phyloP scores from a whole-genome alignment of 2,329 filamentous ascomycete species.

The Teratosphaeria destructans region DNA sequence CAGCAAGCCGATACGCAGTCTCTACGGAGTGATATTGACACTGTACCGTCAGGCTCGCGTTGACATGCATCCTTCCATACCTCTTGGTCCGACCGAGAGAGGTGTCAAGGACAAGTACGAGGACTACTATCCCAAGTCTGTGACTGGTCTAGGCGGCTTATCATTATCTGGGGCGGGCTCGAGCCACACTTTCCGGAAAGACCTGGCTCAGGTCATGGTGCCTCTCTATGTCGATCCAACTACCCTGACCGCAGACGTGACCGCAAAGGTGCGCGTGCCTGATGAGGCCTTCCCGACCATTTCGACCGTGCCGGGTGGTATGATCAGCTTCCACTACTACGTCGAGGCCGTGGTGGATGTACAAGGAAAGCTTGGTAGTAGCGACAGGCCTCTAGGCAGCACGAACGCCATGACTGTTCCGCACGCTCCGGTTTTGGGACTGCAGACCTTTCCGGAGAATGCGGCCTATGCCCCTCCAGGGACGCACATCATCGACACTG shows the following conservation, averaged over 20 bases:
- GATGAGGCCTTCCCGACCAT: slow-evolving; percentile 91
- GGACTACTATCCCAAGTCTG: slow-evolving; percentile 77
- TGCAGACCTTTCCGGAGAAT: slow-evolving; percentile 1
- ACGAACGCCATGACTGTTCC: slow-evolving; percentile 8
- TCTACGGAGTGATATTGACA: slow-evolving; percentile 87
- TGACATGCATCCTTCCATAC: slow-evolving; percentile 61
- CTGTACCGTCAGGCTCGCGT: slow-evolving; percentile 85
- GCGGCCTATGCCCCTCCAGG: slow-evolving; percentile 11
- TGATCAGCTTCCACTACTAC: slow-evolving; percentile 93
- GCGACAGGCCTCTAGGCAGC: slow-evolving; percentile 43
- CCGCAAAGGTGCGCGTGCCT: slow-evolving; percentile 72
- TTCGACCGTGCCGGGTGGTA: slow-evolving; percentile 73
- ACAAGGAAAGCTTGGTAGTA: slow-evolving; percentile 71
- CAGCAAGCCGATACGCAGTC: slow-evolving; percentile 77
- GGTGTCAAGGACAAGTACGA: slow-evolving; percentile 63
- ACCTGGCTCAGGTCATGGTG: slow-evolving; percentile 78
- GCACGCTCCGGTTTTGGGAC: slow-evolving; percentile 1
- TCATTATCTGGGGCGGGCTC: slow-evolving; percentile 79
- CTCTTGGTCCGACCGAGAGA: slow-evolving; percentile 51
- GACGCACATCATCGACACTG: slow-evolving; percentile 72
- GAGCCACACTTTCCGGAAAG: slow-evolving; percentile 89
- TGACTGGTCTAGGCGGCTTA: slow-evolving; percentile 74
- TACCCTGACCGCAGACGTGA: slow-evolving; percentile 69
- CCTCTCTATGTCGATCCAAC: slow-evolving; percentile 79
- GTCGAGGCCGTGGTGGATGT: slow-evolving; percentile 88